Evolutionary conservation across 2,329 filamentous ascomycete species (phyloP).

Genomic region (Colletotrichum gloeosporioides): DNA sequence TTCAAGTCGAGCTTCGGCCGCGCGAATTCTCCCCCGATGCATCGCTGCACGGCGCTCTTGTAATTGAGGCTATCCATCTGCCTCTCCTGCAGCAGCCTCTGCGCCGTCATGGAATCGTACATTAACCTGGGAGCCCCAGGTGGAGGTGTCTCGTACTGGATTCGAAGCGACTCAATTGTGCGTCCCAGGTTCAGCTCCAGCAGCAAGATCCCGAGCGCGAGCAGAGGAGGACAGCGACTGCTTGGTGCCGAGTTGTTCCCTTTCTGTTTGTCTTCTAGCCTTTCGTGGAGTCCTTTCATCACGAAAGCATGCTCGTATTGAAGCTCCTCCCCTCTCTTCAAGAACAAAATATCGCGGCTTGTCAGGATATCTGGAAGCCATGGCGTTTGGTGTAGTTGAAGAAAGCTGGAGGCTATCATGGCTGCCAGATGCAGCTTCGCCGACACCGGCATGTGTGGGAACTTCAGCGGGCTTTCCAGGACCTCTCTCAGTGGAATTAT

Average conservation of each 20-base stretch:
- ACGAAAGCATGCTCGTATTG: background rate
- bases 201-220: conserved; percentile 24
- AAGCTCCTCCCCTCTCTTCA: background rate
- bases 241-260: background rate
- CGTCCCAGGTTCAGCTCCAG: conserved; percentile 24
- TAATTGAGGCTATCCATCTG: conserved; percentile 21
- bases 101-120: background rate
- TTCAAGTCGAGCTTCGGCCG: background rate
- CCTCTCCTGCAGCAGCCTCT: background rate
- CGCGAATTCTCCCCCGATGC: conserved; percentile 15
- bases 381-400: conserved; percentile 26
- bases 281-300: background rate
- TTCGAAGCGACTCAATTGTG: background rate
- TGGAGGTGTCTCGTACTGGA: background rate
- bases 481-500: conserved; percentile 16
- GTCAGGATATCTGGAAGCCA: conserved; percentile 23
- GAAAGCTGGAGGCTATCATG: conserved; percentile 24
- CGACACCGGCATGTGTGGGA: background rate
- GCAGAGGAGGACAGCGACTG: background rate
- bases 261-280: background rate
- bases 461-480: background rate
- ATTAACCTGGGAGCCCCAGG: background rate
- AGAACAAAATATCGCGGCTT: conserved; percentile 16
- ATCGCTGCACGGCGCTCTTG: conserved; percentile 21
- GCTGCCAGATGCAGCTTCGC: conserved; percentile 24